A percentile compares a stretch with the other conserved stretches of the same genome.
Conservation (phyloP, 176 grass and related monocot genomes). For the Poa pratensis region DNA sequence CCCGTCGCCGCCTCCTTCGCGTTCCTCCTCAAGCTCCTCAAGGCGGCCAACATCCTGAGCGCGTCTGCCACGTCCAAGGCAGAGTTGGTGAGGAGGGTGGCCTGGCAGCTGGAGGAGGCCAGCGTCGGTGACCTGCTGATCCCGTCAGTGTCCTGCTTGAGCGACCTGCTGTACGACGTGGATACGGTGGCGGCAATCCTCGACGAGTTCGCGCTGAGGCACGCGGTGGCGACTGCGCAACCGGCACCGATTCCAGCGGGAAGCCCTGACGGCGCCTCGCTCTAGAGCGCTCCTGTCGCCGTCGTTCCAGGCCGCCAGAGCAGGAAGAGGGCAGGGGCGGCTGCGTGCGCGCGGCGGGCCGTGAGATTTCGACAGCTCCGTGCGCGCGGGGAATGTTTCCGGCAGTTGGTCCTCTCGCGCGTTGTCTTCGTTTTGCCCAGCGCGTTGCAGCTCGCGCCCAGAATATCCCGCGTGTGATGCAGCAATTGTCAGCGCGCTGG, state of each 20-base stretch:
- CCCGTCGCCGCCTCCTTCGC: constrained; percentile 76
- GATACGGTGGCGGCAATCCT: constrained; percentile 64
- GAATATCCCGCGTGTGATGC: no score
- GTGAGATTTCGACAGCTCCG: no score
- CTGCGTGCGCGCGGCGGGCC: no score
- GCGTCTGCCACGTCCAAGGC: constrained; percentile 60
- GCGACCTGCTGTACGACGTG: constrained; percentile 68
- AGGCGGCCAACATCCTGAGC: constrained; percentile 70
- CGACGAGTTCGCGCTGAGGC: constrained; percentile 79
- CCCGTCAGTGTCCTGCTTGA: constrained; percentile 58
- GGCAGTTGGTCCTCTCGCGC: no score
- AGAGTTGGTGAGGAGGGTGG: constrained; percentile 66
- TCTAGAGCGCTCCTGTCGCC: no score
- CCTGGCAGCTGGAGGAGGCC: constrained; percentile 83
- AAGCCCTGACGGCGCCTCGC: constrained; percentile 56
- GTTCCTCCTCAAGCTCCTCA: constrained; percentile 86
- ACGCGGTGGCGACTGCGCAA: constrained; percentile 37
- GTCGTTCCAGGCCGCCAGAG: no score
- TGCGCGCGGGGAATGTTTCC: no score
- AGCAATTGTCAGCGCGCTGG: no score
- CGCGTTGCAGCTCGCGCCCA: no score
- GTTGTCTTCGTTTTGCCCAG: no score
- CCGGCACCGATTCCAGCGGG: background rate
- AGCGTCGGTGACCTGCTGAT: constrained; percentile 65
- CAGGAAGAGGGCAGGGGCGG: no score